Evolutionary conservation across 768 basidiomycete genomes (phyloP), one percentile per base, ranked within the genome.

Genomic region (Leucocoprinus leucothites): DNA sequence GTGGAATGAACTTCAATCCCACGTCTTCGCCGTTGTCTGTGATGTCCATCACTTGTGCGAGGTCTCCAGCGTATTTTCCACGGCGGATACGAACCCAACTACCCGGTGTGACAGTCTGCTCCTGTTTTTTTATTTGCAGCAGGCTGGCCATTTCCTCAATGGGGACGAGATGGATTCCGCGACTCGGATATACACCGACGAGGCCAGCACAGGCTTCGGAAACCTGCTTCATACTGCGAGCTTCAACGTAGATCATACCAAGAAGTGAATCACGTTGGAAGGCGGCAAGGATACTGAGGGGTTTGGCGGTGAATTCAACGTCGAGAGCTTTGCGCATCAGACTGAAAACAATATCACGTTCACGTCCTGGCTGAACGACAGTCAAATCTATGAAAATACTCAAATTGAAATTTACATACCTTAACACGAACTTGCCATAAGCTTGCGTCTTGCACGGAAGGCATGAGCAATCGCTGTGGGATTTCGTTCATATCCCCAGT

Each of bases 141-240:
- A 98, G 75, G 57, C 91, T 92, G 16, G 97, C 93, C 95, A 98
- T 98, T 75, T 99, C 97, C 64, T 95, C 91, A 56, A 98, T 94
- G 6, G 94, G 94, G 0, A 98, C 94, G 31, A 97, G 81, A 18
- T 80, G 79, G 58, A 93, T 83, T 14, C 91, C 90, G 48, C 89
- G 85, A 63, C 82, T 85, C 25, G 85, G 81, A 69, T 94, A 99
- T 51, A 98, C 85, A 49, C 95, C 97, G 48, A 98, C 90, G 46
- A 98, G 87, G 24, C 96, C 96, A 54, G 85, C 81, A 65, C 91
- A 83, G 5, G 96, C 95, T 54, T 87, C 80, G 59, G 78, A 82
- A 53, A 98, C 96, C 63, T 93, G 86, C 57, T 91, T 86, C 26
- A 93, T 80, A 58, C 89, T 89, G 48, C 89, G 84, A 8, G 96